Evolutionary conservation across 306 rosid genomes (phyloP).

Genomic region (Hylodesmum podocarpum): DNA sequence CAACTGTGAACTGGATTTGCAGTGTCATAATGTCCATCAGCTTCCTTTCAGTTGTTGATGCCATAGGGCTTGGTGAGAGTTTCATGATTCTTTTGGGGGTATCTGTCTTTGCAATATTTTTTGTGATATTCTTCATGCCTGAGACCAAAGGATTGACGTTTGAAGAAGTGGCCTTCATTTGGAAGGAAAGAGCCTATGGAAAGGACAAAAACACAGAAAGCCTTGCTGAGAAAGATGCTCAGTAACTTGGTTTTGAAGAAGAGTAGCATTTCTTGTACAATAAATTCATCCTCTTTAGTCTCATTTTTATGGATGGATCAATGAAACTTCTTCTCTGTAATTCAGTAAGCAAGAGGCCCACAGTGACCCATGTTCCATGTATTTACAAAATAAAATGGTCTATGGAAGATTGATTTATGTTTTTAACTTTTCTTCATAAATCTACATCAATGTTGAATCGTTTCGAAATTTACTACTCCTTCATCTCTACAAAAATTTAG

Average conservation of each 20-base stretch:
- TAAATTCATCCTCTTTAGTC: background rate
- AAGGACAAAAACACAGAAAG: constrained; percentile 37
- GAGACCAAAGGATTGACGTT: constrained; percentile 76
- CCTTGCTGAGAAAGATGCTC: constrained; percentile 41
- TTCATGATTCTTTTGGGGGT: constrained; percentile 57
- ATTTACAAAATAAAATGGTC: no score
- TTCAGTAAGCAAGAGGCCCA: background rate
- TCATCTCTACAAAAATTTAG: no score
- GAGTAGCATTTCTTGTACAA: background rate
- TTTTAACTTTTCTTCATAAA: no score
- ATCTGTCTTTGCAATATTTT: constrained; percentile 42
- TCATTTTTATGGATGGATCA: background rate
- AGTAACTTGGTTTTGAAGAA: background rate
- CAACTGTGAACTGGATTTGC: constrained; percentile 77
- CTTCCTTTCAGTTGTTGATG: constrained; percentile 60
- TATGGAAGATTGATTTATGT: background rate
- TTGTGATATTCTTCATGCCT: constrained; percentile 51
- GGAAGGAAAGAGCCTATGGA: constrained; percentile 75
- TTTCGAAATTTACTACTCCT: background rate
- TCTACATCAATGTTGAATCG: background rate
- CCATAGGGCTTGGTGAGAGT: constrained; percentile 56
- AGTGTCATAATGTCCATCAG: constrained; percentile 60
- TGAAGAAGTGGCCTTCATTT: constrained; percentile 61
- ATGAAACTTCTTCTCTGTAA: background rate
- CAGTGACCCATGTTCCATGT: background rate